A percentile compares a stretch with the other conserved stretches of the same genome.
Conservation (phyloP, 495 filamentous ascomycete genomes). For the Trichoderma erinaceum region DNA sequence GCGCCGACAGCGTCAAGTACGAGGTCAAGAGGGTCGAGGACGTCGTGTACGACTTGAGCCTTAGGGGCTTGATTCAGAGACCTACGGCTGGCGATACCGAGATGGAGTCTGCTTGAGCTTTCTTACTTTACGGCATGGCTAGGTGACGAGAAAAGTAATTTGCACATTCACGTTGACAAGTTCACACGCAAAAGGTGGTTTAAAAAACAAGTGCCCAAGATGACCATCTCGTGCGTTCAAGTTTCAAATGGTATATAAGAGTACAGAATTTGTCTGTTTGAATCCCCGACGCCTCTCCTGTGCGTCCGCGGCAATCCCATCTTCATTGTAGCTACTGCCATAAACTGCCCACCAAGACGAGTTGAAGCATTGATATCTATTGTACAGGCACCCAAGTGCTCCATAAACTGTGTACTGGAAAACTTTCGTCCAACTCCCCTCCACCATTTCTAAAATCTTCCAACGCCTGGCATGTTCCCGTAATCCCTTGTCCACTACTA, state of each 20-base stretch:
- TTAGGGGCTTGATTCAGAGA: conserved; percentile 72
- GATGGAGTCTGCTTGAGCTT: background rate
- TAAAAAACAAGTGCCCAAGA: too few species aligned
- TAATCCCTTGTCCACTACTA: background rate
- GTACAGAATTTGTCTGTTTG: too few species aligned
- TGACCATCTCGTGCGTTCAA: too few species aligned
- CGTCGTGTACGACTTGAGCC: conserved; percentile 87
- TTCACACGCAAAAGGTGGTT: too few species aligned
- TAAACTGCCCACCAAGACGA: background rate
- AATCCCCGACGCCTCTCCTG: background rate
- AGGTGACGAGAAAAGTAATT: background rate
- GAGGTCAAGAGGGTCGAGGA: conserved; percentile 97
- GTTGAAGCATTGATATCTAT: background rate
- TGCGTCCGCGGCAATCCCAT: background rate
- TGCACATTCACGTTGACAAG: too few species aligned
- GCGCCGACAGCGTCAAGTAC: conserved; percentile 92
- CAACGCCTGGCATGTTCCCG: background rate
- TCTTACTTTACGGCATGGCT: too few species aligned
- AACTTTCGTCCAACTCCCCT: background rate
- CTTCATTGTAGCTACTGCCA: background rate
- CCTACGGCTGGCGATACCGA: conserved; percentile 13
- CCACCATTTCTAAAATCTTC: background rate
- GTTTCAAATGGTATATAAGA: too few species aligned
- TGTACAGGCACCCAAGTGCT: background rate
- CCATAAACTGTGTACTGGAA: background rate